These are phyloP conservation scores for Agaricales sp. DNA, from an alignment of 1,284 basidiomycete genomes.

Conservation along the genomic window DNA sequence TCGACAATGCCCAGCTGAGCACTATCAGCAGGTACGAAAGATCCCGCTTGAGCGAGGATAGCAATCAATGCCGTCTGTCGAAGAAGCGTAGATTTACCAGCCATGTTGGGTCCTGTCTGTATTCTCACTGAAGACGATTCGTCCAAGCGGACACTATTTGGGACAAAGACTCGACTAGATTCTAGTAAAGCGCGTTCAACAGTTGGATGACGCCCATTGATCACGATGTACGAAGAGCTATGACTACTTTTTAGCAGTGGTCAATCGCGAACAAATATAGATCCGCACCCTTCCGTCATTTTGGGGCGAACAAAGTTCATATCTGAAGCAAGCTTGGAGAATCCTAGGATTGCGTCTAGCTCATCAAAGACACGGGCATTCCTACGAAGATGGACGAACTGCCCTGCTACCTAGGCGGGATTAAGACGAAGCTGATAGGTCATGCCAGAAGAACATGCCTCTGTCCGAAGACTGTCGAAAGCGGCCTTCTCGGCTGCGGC, in stretches of 20 bases:
- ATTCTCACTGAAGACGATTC: neutral
- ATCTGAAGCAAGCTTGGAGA: slow-evolving; percentile 77
- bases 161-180: slow-evolving; percentile 68
- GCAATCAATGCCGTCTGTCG: slow-evolving; percentile 88
- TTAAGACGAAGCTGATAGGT: slow-evolving; percentile 2
- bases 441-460: slow-evolving; percentile 31
- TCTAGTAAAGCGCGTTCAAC: slow-evolving; percentile 84
- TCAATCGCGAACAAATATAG: neutral
- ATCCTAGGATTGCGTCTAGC: slow-evolving; percentile 77
- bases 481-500: slow-evolving; percentile 55
- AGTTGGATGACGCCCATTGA: slow-evolving; percentile 82
- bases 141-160: slow-evolving; percentile 66
- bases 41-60: slow-evolving; percentile 88
- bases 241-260: too few species aligned
- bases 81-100: slow-evolving; percentile 87
- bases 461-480: slow-evolving; percentile 56
- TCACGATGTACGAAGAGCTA: slow-evolving; percentile 59
- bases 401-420: slow-evolving; percentile 47
- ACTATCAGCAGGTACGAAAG: slow-evolving; percentile 82
- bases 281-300: slow-evolving; percentile 59
- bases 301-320: slow-evolving; percentile 68
- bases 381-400: slow-evolving; percentile 45
- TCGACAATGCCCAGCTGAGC: slow-evolving; percentile 85
- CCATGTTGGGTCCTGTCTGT: slow-evolving; percentile 91
- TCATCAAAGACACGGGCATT: slow-evolving; percentile 85